Percentiles rank a stretch among this genome's conserved stretches.
Evolutionary conservation across 2,329 filamentous ascomycete genomes (phyloP).

Genomic region (Epichloe baconii): DNA sequence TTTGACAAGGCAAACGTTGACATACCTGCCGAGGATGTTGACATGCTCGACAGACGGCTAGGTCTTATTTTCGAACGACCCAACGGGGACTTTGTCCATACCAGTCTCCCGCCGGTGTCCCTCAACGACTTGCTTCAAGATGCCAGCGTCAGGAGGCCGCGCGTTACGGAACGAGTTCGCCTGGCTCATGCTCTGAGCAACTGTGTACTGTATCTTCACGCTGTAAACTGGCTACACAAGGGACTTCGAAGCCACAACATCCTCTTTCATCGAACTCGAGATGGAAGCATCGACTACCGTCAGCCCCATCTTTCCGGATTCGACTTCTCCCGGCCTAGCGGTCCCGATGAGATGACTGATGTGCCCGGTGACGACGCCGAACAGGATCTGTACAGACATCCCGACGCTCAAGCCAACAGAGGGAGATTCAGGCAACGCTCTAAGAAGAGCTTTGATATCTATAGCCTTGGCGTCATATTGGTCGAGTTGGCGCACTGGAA

Average conservation of each 20-base stretch:
- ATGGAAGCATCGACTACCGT: constrained; percentile 22
- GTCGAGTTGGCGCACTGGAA: constrained; percentile 42
- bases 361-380: constrained; percentile 29
- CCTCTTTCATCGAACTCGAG: constrained; percentile 30
- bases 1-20: constrained; percentile 30
- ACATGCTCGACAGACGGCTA: constrained; percentile 29
- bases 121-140: constrained; percentile 32
- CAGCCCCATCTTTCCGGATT: constrained; percentile 38
- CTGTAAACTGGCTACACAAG: constrained; percentile 46
- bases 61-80: constrained; percentile 43
- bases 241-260: constrained; percentile 41
- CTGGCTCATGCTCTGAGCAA: constrained; percentile 39
- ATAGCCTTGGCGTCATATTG: constrained; percentile 37
- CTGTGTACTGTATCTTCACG: constrained; percentile 40
- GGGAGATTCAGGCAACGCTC: constrained; percentile 22
- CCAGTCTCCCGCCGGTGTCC: constrained; percentile 29
- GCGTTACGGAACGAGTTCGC: constrained; percentile 36
- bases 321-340: constrained; percentile 39
- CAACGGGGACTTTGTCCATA: constrained; percentile 20
- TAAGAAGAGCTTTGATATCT: constrained; percentile 38
- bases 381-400: constrained; percentile 39
- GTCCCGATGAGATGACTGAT: constrained; percentile 36
- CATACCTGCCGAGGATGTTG: constrained; percentile 24
- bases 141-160: constrained; percentile 25
- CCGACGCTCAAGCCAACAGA: constrained; percentile 24